These are phyloP conservation scores for Penicillium cataractarum DNA, from an alignment of 495 filamentous ascomycete genomes.

Conservation along the genomic window DNA sequence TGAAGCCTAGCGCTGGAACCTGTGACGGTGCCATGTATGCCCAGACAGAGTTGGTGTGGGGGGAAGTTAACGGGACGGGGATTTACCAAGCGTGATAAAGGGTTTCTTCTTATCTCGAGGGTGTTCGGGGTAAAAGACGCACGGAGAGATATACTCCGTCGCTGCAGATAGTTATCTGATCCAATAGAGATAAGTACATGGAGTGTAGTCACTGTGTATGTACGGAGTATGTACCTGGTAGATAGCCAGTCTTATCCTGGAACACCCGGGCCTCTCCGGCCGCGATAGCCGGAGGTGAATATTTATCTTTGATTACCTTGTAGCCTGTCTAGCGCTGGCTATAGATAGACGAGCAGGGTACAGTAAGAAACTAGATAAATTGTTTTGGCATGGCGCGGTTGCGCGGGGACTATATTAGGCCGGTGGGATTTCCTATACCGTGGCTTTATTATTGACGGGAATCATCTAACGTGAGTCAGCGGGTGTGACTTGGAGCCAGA, in stretches of 20 bases:
- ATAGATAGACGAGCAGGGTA: neutral
- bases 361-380: no score
- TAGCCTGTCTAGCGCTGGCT: neutral
- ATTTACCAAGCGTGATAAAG: neutral
- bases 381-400: no score
- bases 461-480: neutral
- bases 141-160: neutral
- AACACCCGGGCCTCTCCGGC: neutral
- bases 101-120: conserved; percentile 1
- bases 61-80: neutral
- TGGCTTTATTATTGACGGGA: no score
- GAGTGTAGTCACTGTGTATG: no score
- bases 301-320: neutral
- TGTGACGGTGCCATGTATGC: neutral
- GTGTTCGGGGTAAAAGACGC: neutral
- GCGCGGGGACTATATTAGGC: neutral
- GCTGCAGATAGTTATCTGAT: no score
- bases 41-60: neutral
- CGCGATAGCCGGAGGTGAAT: neutral
- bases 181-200: no score
- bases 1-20: neutral
- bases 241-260: neutral
- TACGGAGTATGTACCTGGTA: neutral
- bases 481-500: neutral
- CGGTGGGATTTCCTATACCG: no score